Percentiles rank a stretch among this genome's conserved stretches.
phyloP scores from a whole-genome alignment of 129 eudicot genomes.

The Pseudognaphalium luteoalbum region DNA sequence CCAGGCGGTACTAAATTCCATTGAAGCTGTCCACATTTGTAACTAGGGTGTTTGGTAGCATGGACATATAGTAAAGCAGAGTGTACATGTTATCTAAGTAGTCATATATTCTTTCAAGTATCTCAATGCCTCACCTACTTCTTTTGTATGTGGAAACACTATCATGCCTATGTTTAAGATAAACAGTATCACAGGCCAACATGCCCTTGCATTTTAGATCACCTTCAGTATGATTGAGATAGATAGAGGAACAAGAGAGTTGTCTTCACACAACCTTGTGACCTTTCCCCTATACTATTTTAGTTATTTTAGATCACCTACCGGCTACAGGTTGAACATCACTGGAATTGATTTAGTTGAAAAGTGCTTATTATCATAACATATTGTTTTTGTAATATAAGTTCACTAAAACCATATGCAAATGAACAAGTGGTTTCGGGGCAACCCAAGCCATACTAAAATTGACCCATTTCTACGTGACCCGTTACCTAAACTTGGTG shows the following conservation, averaged over 20 bases:
- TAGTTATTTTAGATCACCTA: too few species aligned
- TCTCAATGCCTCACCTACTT: slow-evolving; percentile 4
- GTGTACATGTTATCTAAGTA: background rate
- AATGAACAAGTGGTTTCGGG: background rate
- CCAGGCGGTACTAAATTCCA: background rate
- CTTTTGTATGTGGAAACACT: slow-evolving; percentile 3
- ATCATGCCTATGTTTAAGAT: background rate
- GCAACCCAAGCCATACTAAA: background rate
- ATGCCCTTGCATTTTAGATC: slow-evolving; percentile 1
- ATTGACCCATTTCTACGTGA: background rate
- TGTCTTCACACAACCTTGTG: background rate
- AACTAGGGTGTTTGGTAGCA: slow-evolving; percentile 14
- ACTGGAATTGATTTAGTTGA: background rate
- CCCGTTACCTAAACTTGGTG: background rate
- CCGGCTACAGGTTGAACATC: background rate
- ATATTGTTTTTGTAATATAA: background rate
- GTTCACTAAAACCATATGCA: background rate
- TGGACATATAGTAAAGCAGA: background rate
- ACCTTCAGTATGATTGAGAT: background rate
- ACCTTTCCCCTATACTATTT: background rate
- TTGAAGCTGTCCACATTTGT: slow-evolving; percentile 20
- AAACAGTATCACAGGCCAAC: background rate
- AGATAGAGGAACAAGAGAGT: background rate
- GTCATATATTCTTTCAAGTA: background rate
- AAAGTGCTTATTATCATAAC: background rate